Evolutionary conservation across 2,329 filamentous ascomycete genomes (phyloP).

Genomic region (Neospermospora avenae): DNA sequence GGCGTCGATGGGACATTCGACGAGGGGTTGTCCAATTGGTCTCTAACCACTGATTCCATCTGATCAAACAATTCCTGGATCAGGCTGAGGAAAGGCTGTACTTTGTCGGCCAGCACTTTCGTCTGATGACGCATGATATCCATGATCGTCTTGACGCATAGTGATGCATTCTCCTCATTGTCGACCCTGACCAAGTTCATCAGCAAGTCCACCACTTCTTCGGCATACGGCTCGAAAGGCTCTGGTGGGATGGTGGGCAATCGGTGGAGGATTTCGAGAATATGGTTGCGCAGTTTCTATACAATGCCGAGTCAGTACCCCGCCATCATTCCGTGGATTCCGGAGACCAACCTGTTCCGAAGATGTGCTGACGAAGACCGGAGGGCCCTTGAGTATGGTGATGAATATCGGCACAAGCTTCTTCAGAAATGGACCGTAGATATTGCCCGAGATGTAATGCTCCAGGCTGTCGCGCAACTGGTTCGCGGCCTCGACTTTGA

Average conservation of each 20-base stretch:
- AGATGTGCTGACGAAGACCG: slow-evolving; percentile 87
- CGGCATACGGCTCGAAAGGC: slow-evolving; percentile 81
- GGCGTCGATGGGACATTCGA: slow-evolving; percentile 64
- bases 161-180: slow-evolving; percentile 97
- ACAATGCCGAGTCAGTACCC: slow-evolving; percentile 8
- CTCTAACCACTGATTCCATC: slow-evolving; percentile 90
- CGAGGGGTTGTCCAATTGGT: slow-evolving; percentile 82
- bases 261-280: slow-evolving; percentile 92
- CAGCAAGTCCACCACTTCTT: slow-evolving; percentile 84
- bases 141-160: slow-evolving; percentile 97
- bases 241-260: slow-evolving; percentile 73
- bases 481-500: slow-evolving; percentile 77
- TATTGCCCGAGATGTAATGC: slow-evolving; percentile 72
- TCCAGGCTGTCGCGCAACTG: slow-evolving; percentile 91
- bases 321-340: background rate
- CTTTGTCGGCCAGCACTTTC: slow-evolving; percentile 74
- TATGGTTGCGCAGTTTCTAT: slow-evolving; percentile 84
- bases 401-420: slow-evolving; percentile 89
- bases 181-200: slow-evolving; percentile 86
- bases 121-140: slow-evolving; percentile 92
- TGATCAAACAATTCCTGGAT: slow-evolving; percentile 96
- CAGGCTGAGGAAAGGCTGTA: slow-evolving; percentile 84
- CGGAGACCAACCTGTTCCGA: slow-evolving; percentile 71
- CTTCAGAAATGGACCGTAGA: slow-evolving; percentile 78
- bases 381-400: slow-evolving; percentile 77